Percentiles rank a stretch among this genome's conserved stretches.
These are phyloP conservation scores for Lolium rigidum DNA, from an alignment of 176 grass and related monocot genomes.

Conservation along the genomic window DNA sequence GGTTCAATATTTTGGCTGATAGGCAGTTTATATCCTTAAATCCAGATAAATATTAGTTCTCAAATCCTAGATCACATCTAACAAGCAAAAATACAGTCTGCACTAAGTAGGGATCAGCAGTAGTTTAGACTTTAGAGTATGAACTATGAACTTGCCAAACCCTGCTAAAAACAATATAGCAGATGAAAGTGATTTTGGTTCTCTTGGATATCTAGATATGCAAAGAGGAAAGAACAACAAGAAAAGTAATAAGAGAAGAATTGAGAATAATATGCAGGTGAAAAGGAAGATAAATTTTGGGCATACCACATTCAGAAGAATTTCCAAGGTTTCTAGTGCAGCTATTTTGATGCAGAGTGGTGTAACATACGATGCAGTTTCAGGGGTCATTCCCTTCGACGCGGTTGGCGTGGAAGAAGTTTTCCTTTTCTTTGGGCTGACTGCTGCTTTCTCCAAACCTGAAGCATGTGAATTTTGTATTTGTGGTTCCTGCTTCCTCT, in stretches of 20 bases:
- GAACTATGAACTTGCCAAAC: neutral
- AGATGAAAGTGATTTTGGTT: neutral
- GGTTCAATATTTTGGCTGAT: neutral
- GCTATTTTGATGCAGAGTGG: slow-evolving; percentile 77
- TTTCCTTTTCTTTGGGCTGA: slow-evolving; percentile 55
- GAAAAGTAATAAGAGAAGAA: neutral
- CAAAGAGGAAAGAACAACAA: neutral
- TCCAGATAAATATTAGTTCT: neutral
- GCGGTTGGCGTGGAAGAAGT: slow-evolving; percentile 32
- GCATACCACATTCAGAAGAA: slow-evolving; percentile 83
- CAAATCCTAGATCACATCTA: neutral
- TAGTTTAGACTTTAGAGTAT: neutral
- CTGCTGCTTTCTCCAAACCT: slow-evolving; percentile 38
- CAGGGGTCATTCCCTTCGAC: slow-evolving; percentile 33
- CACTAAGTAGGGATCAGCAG: neutral
- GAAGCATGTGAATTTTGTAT: slow-evolving; percentile 40
- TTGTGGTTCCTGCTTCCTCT: slow-evolving; percentile 66
- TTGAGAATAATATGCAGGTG: neutral
- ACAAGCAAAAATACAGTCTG: neutral
- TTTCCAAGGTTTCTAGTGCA: slow-evolving; percentile 76
- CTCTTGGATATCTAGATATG: neutral
- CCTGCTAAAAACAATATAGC: slow-evolving; percentile 12
- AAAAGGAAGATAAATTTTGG: slow-evolving; percentile 32
- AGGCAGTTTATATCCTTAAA: neutral
- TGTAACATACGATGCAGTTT: slow-evolving; percentile 38